A percentile compares a stretch with the other conserved stretches of the same genome.
Evolutionary conservation across 768 basidiomycete species (phyloP).

Genomic region (Termitomyces bulborhizus): DNA sequence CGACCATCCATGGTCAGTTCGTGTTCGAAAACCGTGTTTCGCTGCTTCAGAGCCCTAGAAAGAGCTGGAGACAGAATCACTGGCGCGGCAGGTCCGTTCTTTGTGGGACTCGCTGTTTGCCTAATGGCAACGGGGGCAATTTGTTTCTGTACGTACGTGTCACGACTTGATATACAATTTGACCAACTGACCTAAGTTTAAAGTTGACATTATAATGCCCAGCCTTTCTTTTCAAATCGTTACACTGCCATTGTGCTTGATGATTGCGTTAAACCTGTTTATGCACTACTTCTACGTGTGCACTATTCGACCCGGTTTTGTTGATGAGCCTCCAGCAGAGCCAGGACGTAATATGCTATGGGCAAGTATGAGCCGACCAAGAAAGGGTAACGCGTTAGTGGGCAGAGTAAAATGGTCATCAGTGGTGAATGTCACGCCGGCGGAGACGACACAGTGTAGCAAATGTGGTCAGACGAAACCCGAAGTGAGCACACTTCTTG

Average conservation of each 20-base stretch:
- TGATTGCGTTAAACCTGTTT: slow-evolving; percentile 72
- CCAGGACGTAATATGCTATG: slow-evolving; percentile 44
- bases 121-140: slow-evolving; percentile 64
- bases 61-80: slow-evolving; percentile 72
- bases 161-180: neutral
- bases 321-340: slow-evolving; percentile 47
- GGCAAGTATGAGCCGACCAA: slow-evolving; percentile 37
- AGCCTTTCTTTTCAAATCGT: slow-evolving; percentile 53
- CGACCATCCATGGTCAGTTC: neutral
- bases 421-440: slow-evolving; percentile 44
- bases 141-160: slow-evolving; percentile 67
- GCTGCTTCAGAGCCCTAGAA: slow-evolving; percentile 32
- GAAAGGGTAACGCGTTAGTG: slow-evolving; percentile 22
- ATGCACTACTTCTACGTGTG: slow-evolving; percentile 85
- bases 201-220: slow-evolving; percentile 79
- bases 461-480: slow-evolving; percentile 68
- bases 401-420: slow-evolving; percentile 48
- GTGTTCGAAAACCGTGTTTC: neutral
- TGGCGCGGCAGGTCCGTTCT: slow-evolving; percentile 88
- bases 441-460: slow-evolving; percentile 53
- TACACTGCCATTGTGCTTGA: slow-evolving; percentile 60
- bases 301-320: slow-evolving; percentile 74
- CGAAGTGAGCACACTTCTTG: slow-evolving; percentile 49
- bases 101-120: slow-evolving; percentile 73
- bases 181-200: slow-evolving; percentile 1